phyloP scores from a whole-genome alignment of 2,329 filamentous ascomycete species.

The Botryotinia globosa region DNA sequence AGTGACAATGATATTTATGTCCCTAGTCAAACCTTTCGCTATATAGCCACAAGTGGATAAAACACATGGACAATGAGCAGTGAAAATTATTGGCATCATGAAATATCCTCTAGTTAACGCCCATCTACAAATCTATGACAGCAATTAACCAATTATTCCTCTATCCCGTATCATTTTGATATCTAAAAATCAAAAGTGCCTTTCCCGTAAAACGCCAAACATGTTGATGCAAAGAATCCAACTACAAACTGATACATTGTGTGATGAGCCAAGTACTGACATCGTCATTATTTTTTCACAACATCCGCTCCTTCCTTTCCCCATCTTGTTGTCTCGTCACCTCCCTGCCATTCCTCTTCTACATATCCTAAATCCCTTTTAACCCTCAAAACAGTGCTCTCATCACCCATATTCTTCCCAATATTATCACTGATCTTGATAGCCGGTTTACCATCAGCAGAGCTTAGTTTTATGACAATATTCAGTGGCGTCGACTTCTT shows the following conservation, averaged over 20 bases:
- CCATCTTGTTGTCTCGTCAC: slow-evolving; percentile 83
- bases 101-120: neutral
- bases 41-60: too few species aligned
- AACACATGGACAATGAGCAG: neutral
- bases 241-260: neutral
- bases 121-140: neutral
- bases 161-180: neutral
- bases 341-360: slow-evolving; percentile 78
- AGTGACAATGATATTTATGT: neutral
- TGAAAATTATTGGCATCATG: neutral
- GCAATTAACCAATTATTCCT: neutral
- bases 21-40: neutral
- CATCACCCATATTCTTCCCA: slow-evolving; percentile 88
- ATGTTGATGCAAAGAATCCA: neutral
- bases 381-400: slow-evolving; percentile 72
- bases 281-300: slow-evolving; percentile 6
- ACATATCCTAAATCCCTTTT: slow-evolving; percentile 84
- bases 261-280: neutral
- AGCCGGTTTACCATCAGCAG: slow-evolving; percentile 74
- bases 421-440: slow-evolving; percentile 92
- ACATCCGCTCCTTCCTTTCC: slow-evolving; percentile 48
- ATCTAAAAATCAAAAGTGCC: neutral
- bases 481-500: slow-evolving; percentile 89
- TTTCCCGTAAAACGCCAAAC: neutral
- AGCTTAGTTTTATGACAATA: slow-evolving; percentile 96